Evolutionary conservation across 2,329 filamentous ascomycete genomes (phyloP).

Genomic region (Phaeoacremonium minimum): DNA sequence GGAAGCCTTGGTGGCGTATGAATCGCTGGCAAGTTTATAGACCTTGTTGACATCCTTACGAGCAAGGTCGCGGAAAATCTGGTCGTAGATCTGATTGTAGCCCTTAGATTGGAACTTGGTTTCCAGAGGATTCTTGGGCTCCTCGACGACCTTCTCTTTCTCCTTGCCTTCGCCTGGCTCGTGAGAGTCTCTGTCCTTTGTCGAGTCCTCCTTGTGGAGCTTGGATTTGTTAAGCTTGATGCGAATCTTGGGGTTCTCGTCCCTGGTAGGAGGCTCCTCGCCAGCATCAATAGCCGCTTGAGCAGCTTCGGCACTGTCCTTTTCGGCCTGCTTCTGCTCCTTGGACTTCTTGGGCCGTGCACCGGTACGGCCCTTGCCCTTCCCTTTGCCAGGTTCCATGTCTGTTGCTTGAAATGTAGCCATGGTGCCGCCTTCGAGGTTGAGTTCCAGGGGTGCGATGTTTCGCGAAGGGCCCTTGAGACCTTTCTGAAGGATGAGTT

Average conservation of each 20-base stretch:
- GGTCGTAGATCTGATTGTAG: constrained; percentile 95
- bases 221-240: constrained; percentile 56
- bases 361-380: constrained; percentile 51
- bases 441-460: constrained; percentile 68
- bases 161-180: constrained; percentile 37
- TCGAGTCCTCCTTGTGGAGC: constrained; percentile 24
- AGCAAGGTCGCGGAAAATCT: constrained; percentile 93
- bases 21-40: constrained; percentile 80
- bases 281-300: constrained; percentile 80
- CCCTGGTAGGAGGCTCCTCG: constrained; percentile 60
- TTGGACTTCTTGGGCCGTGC: constrained; percentile 86
- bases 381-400: constrained; percentile 43
- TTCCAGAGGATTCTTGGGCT: constrained; percentile 48
- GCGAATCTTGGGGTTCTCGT: constrained; percentile 56
- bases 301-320: constrained; percentile 78
- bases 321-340: constrained; percentile 74
- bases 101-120: constrained; percentile 80
- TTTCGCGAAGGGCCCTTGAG: constrained; percentile 71
- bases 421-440: constrained; percentile 80
- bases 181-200: constrained; percentile 37
- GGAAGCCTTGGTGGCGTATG: constrained; percentile 81
- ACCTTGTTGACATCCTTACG: constrained; percentile 93
- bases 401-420: constrained; percentile 75
- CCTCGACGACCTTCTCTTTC: constrained; percentile 38
- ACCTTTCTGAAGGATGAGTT: constrained; percentile 80